phyloP scores from a whole-genome alignment of 2,329 filamentous ascomycete species.

The Endothia cerciana region DNA sequence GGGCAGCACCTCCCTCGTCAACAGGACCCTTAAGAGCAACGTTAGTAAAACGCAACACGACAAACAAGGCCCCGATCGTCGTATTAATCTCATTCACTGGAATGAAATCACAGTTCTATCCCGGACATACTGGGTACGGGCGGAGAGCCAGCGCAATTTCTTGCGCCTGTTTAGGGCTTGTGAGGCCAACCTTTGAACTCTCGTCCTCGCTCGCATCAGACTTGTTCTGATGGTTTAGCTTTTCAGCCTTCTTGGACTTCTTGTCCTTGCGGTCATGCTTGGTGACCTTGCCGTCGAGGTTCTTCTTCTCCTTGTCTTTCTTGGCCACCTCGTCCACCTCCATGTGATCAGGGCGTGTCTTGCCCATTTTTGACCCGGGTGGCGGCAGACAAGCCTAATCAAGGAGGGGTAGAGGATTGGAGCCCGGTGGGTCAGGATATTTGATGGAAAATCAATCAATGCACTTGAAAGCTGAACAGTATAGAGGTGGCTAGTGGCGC shows the following conservation, averaged over 20 bases:
- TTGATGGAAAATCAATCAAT: background rate
- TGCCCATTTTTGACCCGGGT: constrained; percentile 19
- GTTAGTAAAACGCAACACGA: constrained; percentile 17
- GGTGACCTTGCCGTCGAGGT: constrained; percentile 25
- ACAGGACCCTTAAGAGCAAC: constrained; percentile 13
- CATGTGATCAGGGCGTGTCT: constrained; percentile 12
- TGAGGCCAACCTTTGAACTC: constrained; percentile 27
- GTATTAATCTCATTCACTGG: constrained; percentile 20
- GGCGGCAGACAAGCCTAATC: background rate
- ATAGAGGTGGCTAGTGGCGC: background rate
- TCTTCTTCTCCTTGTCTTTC: constrained; percentile 29
- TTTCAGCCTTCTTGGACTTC: constrained; percentile 27
- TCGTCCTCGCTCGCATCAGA: constrained; percentile 11
- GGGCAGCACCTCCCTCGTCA: constrained; percentile 24
- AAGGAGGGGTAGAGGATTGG: background rate
- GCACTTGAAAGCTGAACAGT: background rate
- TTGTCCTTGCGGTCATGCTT: constrained; percentile 24
- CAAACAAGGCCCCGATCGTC: background rate
- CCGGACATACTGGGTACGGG: constrained; percentile 4
- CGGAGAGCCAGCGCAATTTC: constrained; percentile 26
- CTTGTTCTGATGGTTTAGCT: constrained; percentile 16
- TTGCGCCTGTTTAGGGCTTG: constrained; percentile 26
- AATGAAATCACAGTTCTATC: background rate
- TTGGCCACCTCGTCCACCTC: constrained; percentile 18
- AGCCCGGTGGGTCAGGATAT: background rate